A percentile compares a stretch with the other conserved stretches of the same genome.
phyloP scores from a whole-genome alignment of 257 asterid species.

The Solanum peruvianum region DNA sequence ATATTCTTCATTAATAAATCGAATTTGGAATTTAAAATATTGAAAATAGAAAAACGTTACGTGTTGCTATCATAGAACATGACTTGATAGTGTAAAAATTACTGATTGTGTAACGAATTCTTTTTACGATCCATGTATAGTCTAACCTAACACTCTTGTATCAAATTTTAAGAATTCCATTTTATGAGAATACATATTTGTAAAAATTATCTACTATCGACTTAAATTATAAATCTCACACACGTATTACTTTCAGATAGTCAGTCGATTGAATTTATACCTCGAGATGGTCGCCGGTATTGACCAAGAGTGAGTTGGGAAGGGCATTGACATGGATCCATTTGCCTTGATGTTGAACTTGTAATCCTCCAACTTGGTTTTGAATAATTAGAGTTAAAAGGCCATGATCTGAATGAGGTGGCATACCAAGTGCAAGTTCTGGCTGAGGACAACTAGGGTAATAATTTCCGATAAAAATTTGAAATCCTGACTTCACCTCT shows the following conservation, averaged over 20 bases:
- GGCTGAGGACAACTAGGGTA: slow-evolving; percentile 46
- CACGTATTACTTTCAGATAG: no score
- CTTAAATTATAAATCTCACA: no score
- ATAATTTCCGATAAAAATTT: slow-evolving; percentile 21
- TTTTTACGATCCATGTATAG: no score
- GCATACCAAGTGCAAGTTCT: slow-evolving; percentile 41
- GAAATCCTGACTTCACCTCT: slow-evolving; percentile 25
- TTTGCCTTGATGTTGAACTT: slow-evolving; percentile 23
- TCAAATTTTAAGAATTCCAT: no score
- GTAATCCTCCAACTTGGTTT: slow-evolving; percentile 30
- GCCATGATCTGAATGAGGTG: slow-evolving; percentile 44
- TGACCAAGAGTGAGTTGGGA: slow-evolving; percentile 20
- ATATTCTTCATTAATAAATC: neutral
- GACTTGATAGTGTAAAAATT: neutral
- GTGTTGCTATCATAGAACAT: neutral
- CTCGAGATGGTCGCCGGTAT: slow-evolving; percentile 58
- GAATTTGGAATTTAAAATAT: neutral
- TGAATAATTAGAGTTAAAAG: slow-evolving; percentile 32
- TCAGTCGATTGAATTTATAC: neutral
- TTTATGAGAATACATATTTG: no score
- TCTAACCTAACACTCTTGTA: no score
- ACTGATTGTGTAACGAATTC: no score
- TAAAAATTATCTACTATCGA: no score
- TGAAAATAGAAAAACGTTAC: neutral
- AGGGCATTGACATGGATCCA: slow-evolving; percentile 27